Conservation (phyloP, 2,329 filamentous ascomycete species). For the Pyrenophora seminiperda region DNA sequence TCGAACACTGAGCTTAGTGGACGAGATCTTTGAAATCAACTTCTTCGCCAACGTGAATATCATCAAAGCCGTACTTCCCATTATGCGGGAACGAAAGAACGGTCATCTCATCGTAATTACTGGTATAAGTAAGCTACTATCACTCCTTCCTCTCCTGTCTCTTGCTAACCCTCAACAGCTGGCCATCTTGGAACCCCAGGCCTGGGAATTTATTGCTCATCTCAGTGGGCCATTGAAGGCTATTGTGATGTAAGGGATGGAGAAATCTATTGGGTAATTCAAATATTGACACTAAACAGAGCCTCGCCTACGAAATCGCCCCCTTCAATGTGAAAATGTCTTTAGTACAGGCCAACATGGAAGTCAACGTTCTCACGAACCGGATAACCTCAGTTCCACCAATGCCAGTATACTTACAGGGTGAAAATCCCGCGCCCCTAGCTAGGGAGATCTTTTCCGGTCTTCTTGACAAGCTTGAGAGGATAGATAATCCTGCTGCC, state of each 20-base stretch:
- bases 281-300: conserved; percentile 43
- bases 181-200: conserved; percentile 93
- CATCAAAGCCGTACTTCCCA: conserved; percentile 84
- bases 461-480: conserved; percentile 76
- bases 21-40: conserved; percentile 91
- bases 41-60: conserved; percentile 97
- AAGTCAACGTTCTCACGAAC: conserved; percentile 86
- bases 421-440: conserved; percentile 75
- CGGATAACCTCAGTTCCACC: conserved; percentile 82
- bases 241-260: conserved; percentile 75
- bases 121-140: conserved; percentile 66
- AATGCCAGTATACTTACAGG: conserved; percentile 70
- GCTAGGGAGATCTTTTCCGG: conserved; percentile 82
- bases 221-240: conserved; percentile 92
- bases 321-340: conserved; percentile 97
- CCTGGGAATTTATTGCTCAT: conserved; percentile 86
- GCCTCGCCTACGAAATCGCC: conserved; percentile 89
- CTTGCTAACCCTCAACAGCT: conserved; percentile 50
- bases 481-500: conserved; percentile 52
- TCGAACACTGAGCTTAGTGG: conserved; percentile 76
- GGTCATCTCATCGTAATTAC: conserved; percentile 91
- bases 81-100: conserved; percentile 77
- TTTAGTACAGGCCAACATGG: conserved; percentile 93
- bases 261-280: conserved; percentile 8
- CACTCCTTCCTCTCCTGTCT: neutral